Percentiles rank a stretch among this genome's conserved stretches.
phyloP scores from a whole-genome alignment of 2,329 filamentous ascomycete genomes.

The Claviceps pazoutovae region DNA sequence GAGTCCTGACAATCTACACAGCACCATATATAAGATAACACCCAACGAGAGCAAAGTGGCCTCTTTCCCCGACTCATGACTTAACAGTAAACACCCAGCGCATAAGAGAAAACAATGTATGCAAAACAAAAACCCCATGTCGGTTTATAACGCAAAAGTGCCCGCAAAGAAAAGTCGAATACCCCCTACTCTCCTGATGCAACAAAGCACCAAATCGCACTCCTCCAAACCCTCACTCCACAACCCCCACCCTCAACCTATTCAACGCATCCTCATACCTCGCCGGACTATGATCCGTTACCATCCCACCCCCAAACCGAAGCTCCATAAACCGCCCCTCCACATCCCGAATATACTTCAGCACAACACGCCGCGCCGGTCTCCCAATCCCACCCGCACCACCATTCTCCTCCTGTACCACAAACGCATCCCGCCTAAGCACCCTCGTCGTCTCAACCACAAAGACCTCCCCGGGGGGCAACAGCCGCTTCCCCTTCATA shows the following conservation, averaged over 20 bases:
- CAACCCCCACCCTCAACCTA: conserved; percentile 38
- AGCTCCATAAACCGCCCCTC: conserved; percentile 57
- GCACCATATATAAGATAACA: too few relatives aligned
- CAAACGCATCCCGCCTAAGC: conserved; percentile 51
- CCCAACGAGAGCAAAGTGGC: too few relatives aligned
- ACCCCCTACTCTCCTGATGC: not conserved
- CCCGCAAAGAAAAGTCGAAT: too few relatives aligned
- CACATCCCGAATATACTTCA: conserved; percentile 59
- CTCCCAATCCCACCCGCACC: conserved; percentile 33
- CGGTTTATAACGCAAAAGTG: too few relatives aligned
- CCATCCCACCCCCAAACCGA: conserved; percentile 57
- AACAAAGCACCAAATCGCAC: not conserved
- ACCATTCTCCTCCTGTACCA: conserved; percentile 24
- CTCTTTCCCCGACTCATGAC: too few relatives aligned
- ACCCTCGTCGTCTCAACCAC: conserved; percentile 55
- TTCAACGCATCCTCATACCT: conserved; percentile 58
- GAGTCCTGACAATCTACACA: too few relatives aligned
- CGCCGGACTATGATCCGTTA: conserved; percentile 62
- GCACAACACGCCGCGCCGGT: conserved; percentile 53
- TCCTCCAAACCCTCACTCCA: conserved; percentile 11
- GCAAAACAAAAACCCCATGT: too few relatives aligned
- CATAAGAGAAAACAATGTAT: too few relatives aligned
- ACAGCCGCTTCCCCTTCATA: conserved; percentile 55
- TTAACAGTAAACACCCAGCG: too few relatives aligned
- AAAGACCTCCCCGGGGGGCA: conserved; percentile 67